Percentiles rank a stretch among this genome's conserved stretches.
Conservation (phyloP, 1,139 yeast species). For the Yamadazyma friedrichii region DNA sequence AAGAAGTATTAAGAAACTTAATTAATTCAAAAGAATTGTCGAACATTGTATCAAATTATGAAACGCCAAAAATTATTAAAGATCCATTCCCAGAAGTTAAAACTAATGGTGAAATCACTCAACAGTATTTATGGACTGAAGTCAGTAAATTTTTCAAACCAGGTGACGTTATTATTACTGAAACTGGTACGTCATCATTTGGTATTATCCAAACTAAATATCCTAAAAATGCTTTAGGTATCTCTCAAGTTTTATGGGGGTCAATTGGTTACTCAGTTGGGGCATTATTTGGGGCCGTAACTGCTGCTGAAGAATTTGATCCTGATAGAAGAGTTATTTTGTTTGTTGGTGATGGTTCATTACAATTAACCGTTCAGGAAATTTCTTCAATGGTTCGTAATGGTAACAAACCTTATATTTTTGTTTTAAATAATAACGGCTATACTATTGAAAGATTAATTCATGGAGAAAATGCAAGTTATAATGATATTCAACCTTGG, state of each 20-base stretch:
- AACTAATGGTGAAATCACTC: slow-evolving; percentile 21
- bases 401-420: slow-evolving; percentile 31
- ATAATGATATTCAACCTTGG: slow-evolving; percentile 43
- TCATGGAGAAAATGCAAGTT: slow-evolving; percentile 34
- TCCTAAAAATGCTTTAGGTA: slow-evolving; percentile 36
- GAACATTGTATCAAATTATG: slow-evolving; percentile 15
- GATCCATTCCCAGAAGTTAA: slow-evolving; percentile 17
- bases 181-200: slow-evolving; percentile 44
- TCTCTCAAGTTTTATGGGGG: slow-evolving; percentile 62
- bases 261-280: slow-evolving; percentile 89
- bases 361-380: slow-evolving; percentile 44
- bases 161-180: slow-evolving; percentile 37
- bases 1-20: slow-evolving; percentile 25
- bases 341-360: slow-evolving; percentile 43
- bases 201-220: slow-evolving; percentile 39
- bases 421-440: slow-evolving; percentile 40
- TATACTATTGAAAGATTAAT: slow-evolving; percentile 41
- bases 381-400: slow-evolving; percentile 38
- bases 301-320: slow-evolving; percentile 41
- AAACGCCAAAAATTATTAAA: slow-evolving; percentile 17
- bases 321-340: slow-evolving; percentile 33
- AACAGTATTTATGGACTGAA: slow-evolving; percentile 37
- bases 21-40: slow-evolving; percentile 17
- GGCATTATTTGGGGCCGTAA: slow-evolving; percentile 77
- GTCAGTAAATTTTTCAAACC: slow-evolving; percentile 32